Conservation (phyloP, 1,139 yeast species). For the Protomyces gravidus region DNA sequence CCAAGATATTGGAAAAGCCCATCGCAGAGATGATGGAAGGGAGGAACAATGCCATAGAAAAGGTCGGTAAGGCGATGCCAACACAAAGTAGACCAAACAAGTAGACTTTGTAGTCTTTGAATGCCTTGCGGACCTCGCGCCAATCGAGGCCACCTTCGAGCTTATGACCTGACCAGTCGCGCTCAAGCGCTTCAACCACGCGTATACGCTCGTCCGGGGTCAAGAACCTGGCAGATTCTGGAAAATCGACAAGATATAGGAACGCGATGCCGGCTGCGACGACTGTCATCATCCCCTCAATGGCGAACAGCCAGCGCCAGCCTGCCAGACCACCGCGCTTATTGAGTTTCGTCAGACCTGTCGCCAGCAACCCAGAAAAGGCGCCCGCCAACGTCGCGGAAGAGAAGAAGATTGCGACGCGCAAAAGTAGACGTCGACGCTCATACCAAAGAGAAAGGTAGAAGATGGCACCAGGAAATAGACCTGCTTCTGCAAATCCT, state of each 20-base stretch:
- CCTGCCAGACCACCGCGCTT: constrained; percentile 38
- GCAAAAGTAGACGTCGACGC: constrained; percentile 43
- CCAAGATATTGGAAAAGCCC: constrained; percentile 37
- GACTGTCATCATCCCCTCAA: constrained; percentile 66
- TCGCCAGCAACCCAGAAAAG: constrained; percentile 34
- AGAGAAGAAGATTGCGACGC: constrained; percentile 58
- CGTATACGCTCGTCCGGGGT: constrained; percentile 3
- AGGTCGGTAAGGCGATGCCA: constrained; percentile 31
- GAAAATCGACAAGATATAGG: constrained; percentile 57
- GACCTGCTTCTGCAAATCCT: constrained; percentile 58
- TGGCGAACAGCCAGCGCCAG: constrained; percentile 72
- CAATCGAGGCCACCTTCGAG: constrained; percentile 12
- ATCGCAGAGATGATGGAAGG: constrained; percentile 41
- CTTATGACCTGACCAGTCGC: constrained; percentile 14
- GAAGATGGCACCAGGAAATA: constrained; percentile 51
- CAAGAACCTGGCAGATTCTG: constrained; percentile 20
- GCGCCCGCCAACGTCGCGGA: constrained; percentile 41
- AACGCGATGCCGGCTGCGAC: constrained; percentile 56
- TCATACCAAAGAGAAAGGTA: constrained; percentile 41
- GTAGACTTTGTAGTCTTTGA: constrained; percentile 21
- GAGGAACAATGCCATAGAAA: constrained; percentile 37
- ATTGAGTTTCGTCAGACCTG: constrained; percentile 28
- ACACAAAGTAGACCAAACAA: constrained; percentile 9
- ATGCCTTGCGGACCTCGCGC: constrained; percentile 15
- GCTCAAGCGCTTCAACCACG: constrained; percentile 6